Conservation (phyloP, 345 rosid species). For the Hibiscus syriacus region DNA sequence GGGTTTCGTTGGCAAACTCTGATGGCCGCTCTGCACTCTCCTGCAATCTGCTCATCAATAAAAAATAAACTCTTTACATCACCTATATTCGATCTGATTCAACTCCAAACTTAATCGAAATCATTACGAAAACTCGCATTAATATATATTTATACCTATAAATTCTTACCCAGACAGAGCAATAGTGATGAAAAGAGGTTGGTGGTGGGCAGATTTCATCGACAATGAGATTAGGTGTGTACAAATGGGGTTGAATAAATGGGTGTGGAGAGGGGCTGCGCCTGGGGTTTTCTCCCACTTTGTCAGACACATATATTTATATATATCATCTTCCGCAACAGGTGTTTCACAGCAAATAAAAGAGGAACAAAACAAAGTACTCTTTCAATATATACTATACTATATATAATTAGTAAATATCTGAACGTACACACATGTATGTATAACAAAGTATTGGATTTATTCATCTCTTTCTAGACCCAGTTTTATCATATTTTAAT, state of each 20-base stretch:
- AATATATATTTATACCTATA: too few relatives aligned
- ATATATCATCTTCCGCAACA: constrained; percentile 4
- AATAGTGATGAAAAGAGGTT: too few relatives aligned
- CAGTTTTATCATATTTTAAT: not conserved
- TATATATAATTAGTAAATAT: not conserved
- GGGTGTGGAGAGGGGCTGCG: constrained; percentile 28
- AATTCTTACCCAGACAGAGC: too few relatives aligned
- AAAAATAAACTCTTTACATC: too few relatives aligned
- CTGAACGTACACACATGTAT: not conserved
- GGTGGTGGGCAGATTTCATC: constrained; percentile 21
- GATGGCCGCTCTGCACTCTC: too few relatives aligned
- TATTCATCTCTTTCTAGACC: not conserved
- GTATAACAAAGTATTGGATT: too few relatives aligned
- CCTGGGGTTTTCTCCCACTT: constrained; percentile 12
- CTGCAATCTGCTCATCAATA: not conserved
- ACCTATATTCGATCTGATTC: too few relatives aligned
- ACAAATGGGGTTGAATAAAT: constrained; percentile 25
- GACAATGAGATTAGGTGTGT: constrained; percentile 30
- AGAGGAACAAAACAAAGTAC: not conserved
- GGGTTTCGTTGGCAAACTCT: constrained; percentile 33
- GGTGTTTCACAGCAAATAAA: constrained; percentile 15
- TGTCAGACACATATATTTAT: constrained; percentile 13
- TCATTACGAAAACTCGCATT: too few relatives aligned
- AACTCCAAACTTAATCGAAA: too few relatives aligned
- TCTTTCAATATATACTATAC: not conserved